Percentiles rank a stretch among this genome's conserved stretches.
Conservation (phyloP, 1,284 basidiomycete species). For the Naganishia albida region DNA sequence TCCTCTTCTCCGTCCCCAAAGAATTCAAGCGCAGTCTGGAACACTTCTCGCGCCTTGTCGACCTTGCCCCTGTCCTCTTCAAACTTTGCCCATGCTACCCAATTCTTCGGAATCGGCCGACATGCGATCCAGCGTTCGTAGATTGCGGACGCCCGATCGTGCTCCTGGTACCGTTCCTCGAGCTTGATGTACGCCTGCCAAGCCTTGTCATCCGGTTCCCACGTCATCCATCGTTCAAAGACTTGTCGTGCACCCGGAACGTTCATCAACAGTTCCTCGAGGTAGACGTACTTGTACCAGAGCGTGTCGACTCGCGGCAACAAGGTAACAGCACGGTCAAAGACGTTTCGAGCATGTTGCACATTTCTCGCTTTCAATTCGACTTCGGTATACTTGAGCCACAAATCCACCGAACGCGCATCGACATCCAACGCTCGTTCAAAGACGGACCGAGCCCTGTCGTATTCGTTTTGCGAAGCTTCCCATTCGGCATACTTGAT, state of each 20-base stretch:
- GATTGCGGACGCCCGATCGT: slow-evolving; percentile 85
- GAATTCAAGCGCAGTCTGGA: slow-evolving; percentile 94
- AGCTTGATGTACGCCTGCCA: slow-evolving; percentile 99
- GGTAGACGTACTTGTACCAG: slow-evolving; percentile 99
- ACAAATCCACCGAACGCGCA: slow-evolving; percentile 81
- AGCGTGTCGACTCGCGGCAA: slow-evolving; percentile 86
- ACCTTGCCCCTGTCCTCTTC: slow-evolving; percentile 86
- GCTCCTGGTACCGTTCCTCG: slow-evolving; percentile 89
- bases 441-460: slow-evolving; percentile 82
- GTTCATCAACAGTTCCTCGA: slow-evolving; percentile 96
- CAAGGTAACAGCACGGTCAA: slow-evolving; percentile 92
- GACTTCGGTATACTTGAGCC: slow-evolving; percentile 97
- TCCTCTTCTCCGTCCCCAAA: slow-evolving; percentile 97
- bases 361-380: slow-evolving; percentile 96
- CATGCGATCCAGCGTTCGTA: slow-evolving; percentile 95
- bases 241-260: slow-evolving; percentile 93
- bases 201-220: slow-evolving; percentile 99
- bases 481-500: slow-evolving; percentile 67
- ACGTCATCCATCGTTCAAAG: slow-evolving; percentile 98
- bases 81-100: slow-evolving; percentile 95
- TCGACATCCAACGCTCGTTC: slow-evolving; percentile 97
- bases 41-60: slow-evolving; percentile 93
- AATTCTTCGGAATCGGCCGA: slow-evolving; percentile 89
- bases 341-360: slow-evolving; percentile 93
- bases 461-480: slow-evolving; percentile 96